Percentiles rank a stretch among this genome's conserved stretches.
Conservation (phyloP, 1,284 basidiomycete genomes). For the Ustilago shanxiensis region DNA sequence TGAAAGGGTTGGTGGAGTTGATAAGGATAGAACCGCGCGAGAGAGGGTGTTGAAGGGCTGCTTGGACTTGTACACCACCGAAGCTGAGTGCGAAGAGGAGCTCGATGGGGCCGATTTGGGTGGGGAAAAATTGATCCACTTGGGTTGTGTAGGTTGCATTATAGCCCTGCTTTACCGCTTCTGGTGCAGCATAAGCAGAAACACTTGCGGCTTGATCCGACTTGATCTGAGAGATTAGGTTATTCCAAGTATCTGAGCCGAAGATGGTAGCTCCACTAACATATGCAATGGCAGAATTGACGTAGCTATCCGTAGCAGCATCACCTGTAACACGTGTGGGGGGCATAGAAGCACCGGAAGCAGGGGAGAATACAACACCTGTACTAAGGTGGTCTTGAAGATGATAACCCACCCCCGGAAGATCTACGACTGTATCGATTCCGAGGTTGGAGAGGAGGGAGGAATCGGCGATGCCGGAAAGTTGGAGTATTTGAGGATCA, state of each 20-base stretch:
- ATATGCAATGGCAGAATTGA: conserved; percentile 79
- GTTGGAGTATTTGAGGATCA: conserved; percentile 72
- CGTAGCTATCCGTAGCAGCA: conserved; percentile 75
- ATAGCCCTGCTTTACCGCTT: conserved; percentile 76
- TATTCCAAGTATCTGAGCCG: conserved; percentile 62
- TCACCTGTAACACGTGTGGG: conserved; percentile 59
- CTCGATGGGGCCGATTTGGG: conserved; percentile 54
- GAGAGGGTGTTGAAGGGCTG: conserved; percentile 78
- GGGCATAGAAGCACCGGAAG: conserved; percentile 69
- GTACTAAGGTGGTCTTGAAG: conserved; percentile 70
- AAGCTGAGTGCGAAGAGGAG: conserved; percentile 55
- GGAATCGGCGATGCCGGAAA: conserved; percentile 73
- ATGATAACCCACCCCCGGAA: conserved; percentile 70
- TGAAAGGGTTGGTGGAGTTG: conserved; percentile 75
- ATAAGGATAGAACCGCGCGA: conserved; percentile 73
- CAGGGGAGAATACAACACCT: conserved; percentile 23
- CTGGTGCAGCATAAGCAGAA: conserved; percentile 73
- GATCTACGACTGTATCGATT: conserved; percentile 60
- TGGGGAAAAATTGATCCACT: conserved; percentile 71
- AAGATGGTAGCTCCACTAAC: conserved; percentile 75
- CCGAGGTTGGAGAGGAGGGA: conserved; percentile 73
- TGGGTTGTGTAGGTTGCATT: conserved; percentile 76
- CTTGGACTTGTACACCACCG: conserved; percentile 73
- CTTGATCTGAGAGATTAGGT: conserved; percentile 41
- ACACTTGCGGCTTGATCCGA: conserved; percentile 60